A percentile compares a stretch with the other conserved stretches of the same genome.
These are phyloP conservation scores for Farysia itapuensis DNA, from an alignment of 1,284 basidiomycete species.

Conservation along the genomic window DNA sequence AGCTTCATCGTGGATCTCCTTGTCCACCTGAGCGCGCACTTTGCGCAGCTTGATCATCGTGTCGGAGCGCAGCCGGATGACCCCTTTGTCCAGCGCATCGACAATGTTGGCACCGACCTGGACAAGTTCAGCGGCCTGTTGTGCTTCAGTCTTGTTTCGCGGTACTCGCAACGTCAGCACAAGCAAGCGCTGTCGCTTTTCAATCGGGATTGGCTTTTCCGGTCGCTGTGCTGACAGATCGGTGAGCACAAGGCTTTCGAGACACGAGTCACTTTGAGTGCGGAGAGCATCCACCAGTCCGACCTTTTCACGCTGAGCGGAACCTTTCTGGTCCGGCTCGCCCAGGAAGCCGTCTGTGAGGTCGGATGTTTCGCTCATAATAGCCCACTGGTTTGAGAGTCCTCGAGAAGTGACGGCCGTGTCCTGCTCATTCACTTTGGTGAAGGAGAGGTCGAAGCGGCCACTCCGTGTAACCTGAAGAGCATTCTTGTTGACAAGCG, in stretches of 20 bases:
- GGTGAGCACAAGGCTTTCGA: conserved; percentile 52
- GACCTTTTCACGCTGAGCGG: conserved; percentile 41
- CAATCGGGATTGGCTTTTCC: conserved; percentile 20
- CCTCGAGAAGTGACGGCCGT: conserved; percentile 36
- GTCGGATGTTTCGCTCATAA: conserved; percentile 52
- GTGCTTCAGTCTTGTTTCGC: conserved; percentile 14
- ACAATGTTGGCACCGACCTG: conserved; percentile 48
- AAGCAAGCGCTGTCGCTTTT: conserved; percentile 40
- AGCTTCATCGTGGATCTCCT: conserved; percentile 36
- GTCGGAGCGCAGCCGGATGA: conserved; percentile 36
- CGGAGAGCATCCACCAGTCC: conserved; percentile 47
- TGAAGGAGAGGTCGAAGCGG: conserved; percentile 54
- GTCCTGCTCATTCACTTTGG: conserved; percentile 46
- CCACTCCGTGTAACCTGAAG: conserved; percentile 39
- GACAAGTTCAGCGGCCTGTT: conserved; percentile 39
- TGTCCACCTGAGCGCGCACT: conserved; percentile 46
- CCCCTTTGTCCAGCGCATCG: conserved; percentile 45
- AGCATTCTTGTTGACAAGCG: conserved; percentile 48
- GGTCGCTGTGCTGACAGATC: conserved; percentile 48
- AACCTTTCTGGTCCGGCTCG: conserved; percentile 48
- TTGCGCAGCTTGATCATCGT: conserved; percentile 43
- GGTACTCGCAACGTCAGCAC: conserved; percentile 48
- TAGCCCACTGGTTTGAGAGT: conserved; percentile 45
- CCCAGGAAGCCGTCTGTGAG: conserved; percentile 54
- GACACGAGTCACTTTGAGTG: conserved; percentile 26